phyloP scores from a whole-genome alignment of 805 yeast genomes.

The Kluyveromyces nonfermentans region DNA sequence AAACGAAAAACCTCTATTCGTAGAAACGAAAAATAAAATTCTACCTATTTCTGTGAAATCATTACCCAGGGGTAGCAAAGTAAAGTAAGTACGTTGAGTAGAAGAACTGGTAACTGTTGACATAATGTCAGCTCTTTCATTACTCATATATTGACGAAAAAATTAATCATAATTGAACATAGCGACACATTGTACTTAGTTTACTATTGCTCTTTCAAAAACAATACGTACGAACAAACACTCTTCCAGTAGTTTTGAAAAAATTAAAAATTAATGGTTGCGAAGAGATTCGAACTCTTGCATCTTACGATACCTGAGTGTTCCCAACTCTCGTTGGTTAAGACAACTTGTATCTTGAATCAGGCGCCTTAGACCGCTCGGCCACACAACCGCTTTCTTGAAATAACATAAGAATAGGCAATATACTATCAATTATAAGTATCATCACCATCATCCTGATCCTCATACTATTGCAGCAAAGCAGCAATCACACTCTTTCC shows the following conservation, averaged over 20 bases:
- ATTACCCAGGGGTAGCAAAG: slow-evolving; percentile 13
- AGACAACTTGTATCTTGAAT: slow-evolving; percentile 7
- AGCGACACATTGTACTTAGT: too few relatives aligned
- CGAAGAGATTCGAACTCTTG: slow-evolving; percentile 21
- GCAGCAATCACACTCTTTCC: too few relatives aligned
- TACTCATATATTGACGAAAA: too few relatives aligned
- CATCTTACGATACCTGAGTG: slow-evolving; percentile 19
- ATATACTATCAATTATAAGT: too few relatives aligned
- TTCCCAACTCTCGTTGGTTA: slow-evolving; percentile 5
- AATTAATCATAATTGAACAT: too few relatives aligned
- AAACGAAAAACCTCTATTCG: slow-evolving; percentile 7
- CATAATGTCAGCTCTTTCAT: background rate
- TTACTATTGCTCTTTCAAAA: too few relatives aligned
- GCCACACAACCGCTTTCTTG: slow-evolving; percentile 20
- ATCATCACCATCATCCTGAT: too few relatives aligned
- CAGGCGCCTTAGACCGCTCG: slow-evolving; percentile 21
- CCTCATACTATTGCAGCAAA: too few relatives aligned
- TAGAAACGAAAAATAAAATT: slow-evolving; percentile 2
- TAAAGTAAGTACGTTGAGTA: slow-evolving; percentile 5
- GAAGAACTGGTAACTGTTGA: background rate
- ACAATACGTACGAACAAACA: background rate
- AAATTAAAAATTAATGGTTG: slow-evolving; percentile 10
- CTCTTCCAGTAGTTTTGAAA: background rate
- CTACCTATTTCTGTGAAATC: slow-evolving; percentile 10
- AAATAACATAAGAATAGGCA: too few relatives aligned